Evolutionary conservation across 1,284 basidiomycete genomes (phyloP).

Genomic region (Austroboletus rostrupii): DNA sequence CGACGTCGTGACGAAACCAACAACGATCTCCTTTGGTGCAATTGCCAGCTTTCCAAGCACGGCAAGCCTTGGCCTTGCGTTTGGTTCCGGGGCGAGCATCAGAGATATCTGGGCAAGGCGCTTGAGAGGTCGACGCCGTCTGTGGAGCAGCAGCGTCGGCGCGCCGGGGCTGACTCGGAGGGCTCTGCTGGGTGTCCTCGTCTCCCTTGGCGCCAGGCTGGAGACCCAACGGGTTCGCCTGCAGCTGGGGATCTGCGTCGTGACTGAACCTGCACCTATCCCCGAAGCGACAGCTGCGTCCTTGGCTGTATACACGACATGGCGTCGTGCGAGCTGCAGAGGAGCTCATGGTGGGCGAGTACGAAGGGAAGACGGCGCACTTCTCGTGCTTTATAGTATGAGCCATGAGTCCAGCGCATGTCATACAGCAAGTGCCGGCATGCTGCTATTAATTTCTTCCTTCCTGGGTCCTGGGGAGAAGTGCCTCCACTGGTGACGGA

Average conservation of each 20-base stretch:
- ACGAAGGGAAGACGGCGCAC: neutral
- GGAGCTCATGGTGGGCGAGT: constrained; percentile 13
- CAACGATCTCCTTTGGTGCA: constrained; percentile 28
- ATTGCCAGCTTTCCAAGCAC: constrained; percentile 29
- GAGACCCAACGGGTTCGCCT: constrained; percentile 1
- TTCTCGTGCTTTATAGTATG: neutral
- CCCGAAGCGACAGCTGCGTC: constrained; percentile 20
- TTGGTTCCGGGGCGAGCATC: constrained; percentile 20
- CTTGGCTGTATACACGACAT: constrained; percentile 22
- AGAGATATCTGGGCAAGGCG: constrained; percentile 6
- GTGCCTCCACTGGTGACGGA: no score
- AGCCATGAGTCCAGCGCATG: no score
- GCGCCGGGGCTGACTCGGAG: neutral
- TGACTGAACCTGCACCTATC: constrained; percentile 24
- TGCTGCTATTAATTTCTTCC: no score
- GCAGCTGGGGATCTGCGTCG: constrained; percentile 11
- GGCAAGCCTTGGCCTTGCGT: constrained; percentile 20
- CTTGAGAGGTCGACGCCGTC: neutral
- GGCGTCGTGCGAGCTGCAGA: neutral
- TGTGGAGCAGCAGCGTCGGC: neutral
- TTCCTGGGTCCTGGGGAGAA: no score
- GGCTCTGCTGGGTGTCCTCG: neutral
- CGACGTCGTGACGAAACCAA: constrained; percentile 21
- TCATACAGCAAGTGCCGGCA: no score
- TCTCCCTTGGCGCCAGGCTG: constrained; percentile 4